Percentiles rank a stretch among this genome's conserved stretches.
These are phyloP conservation scores for Annulohypoxylon moriforme DNA, from an alignment of 495 filamentous ascomycete species.

Conservation along the genomic window DNA sequence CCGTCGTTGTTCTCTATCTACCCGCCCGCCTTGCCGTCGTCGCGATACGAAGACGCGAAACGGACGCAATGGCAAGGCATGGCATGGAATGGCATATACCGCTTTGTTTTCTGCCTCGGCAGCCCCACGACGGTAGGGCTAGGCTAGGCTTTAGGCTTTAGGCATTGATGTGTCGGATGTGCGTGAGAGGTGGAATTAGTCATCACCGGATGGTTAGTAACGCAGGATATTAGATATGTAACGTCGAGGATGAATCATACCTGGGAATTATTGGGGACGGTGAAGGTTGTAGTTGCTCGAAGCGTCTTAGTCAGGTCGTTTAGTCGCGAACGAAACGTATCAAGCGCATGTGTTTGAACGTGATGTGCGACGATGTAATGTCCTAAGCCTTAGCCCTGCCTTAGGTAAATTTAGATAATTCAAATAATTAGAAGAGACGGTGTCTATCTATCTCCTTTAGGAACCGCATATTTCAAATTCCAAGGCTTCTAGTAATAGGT, in stretches of 20 bases:
- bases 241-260: too few species aligned
- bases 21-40: too few species aligned
- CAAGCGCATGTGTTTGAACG: neutral
- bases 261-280: too few species aligned
- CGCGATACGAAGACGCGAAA: neutral
- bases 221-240: neutral
- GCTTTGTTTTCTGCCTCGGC: too few species aligned
- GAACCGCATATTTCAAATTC: neutral
- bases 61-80: neutral
- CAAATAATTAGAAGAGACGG: too few species aligned
- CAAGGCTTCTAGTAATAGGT: too few species aligned
- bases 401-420: neutral
- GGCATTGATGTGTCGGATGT: too few species aligned
- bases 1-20: neutral
- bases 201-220: neutral
- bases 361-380: neutral
- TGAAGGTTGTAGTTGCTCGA: neutral
- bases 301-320: neutral
- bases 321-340: too few species aligned
- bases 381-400: conserved; percentile 3
- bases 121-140: too few species aligned
- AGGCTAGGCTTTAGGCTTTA: too few species aligned
- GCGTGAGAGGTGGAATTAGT: neutral
- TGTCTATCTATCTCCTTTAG: neutral
- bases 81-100: neutral